A percentile compares a stretch with the other conserved stretches of the same genome.
phyloP scores from a whole-genome alignment of 805 yeast genomes.

The Wickerhamiella vanderwaltii region DNA sequence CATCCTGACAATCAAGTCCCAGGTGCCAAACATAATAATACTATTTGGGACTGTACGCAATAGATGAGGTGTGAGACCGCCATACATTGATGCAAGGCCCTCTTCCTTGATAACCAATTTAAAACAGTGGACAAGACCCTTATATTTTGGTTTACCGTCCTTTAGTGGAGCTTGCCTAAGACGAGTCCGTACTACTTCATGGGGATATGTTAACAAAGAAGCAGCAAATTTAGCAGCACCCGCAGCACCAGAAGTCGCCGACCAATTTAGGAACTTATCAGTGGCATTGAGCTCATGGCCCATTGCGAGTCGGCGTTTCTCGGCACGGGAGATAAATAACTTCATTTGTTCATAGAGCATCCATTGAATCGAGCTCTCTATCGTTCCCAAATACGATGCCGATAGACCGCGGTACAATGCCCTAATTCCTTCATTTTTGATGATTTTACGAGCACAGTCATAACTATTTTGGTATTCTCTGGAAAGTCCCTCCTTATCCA shows the following conservation, averaged over 20 bases:
- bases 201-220: conserved; percentile 87
- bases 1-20: conserved; percentile 73
- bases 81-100: conserved; percentile 86
- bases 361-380: conserved; percentile 92
- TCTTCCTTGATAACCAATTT: conserved; percentile 78
- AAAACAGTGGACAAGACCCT: conserved; percentile 82
- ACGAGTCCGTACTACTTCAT: conserved; percentile 92
- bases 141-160: conserved; percentile 73
- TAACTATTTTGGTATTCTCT: conserved; percentile 67
- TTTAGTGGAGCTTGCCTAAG: conserved; percentile 85
- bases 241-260: conserved; percentile 93
- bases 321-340: conserved; percentile 43
- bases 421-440: conserved; percentile 61
- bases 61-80: conserved; percentile 94
- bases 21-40: conserved; percentile 97
- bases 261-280: conserved; percentile 76
- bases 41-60: conserved; percentile 96
- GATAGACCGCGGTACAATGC: conserved; percentile 85
- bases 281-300: conserved; percentile 32
- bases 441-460: conserved; percentile 65
- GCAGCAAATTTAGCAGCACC: conserved; percentile 94
- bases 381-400: conserved; percentile 89
- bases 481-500: conserved; percentile 46
- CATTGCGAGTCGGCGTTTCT: conserved; percentile 30
- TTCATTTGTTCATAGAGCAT: conserved; percentile 93